Evolutionary conservation across 306 rosid genomes (phyloP), one percentile per base, ranked within the genome.

Genomic region (Abrus pulchellus): DNA sequence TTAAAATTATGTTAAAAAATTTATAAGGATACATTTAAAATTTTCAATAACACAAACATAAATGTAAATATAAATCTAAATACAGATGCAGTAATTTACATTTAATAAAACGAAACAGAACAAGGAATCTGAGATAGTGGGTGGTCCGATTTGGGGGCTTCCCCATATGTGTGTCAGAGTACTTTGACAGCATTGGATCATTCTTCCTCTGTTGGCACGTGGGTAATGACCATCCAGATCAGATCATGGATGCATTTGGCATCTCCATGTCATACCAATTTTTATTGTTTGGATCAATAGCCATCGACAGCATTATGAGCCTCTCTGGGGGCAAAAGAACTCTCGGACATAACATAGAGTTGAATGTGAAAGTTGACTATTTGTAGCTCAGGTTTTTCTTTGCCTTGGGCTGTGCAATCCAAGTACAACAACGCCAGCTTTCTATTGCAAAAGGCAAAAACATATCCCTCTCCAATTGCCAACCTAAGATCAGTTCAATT

Each of bases 221-320:
- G 86, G 75, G 75, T 45, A 54, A 62, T 83, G 75, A 47, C 70
- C 63, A 63, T 54, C 65, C 74, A 66, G 48, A 83, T 83, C 83
- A 72, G 74, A 74, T 73, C 81, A 61, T 83, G 69, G 66, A 73
- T 74, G 53, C 77, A 57, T 74, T 83, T 79, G 81, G 73, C 73
- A 83, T 79, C 77, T 78, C 56, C 84, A 74, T 48, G 38, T 71
- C 66, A 14, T 71, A 55, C 40, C 20, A 45, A 10, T 34, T 40
- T 36, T 50, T 49, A 8, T 80, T 28, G 36, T 38, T 60, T 13
- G 6, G 62, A 70, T 45, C 71, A 70, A 61, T 57, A 11, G 38
- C 75, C 59, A 79, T 36, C 11, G n/a, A 9, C 47, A 54, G 6
- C 43, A 32, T 75, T 45, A 60, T 34, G n/a, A 13, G 33, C 45